Base-by-base conservation (phyloP, 2,329 filamentous ascomycete genomes). In the Lizonia empirigonia region DNA sequence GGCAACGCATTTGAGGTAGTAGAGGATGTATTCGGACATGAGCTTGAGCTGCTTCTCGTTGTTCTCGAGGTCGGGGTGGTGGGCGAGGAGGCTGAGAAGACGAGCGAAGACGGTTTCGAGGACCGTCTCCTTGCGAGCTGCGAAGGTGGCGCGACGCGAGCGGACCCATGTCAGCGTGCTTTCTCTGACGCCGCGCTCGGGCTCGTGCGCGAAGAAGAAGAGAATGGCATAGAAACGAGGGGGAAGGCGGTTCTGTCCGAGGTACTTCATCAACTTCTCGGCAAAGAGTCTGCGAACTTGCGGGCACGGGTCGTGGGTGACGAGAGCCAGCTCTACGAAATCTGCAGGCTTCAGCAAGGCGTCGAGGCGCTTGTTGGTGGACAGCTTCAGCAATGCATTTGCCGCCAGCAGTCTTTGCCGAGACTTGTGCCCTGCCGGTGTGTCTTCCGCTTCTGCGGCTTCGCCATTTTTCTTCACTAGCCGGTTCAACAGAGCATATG, bases 141-240 rank as follows among this genome's bases (percentile, higher is more conserved):
- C 75, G 65, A 89, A 90, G 46, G 83, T 80, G 16, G 86, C 83
- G 7, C 88, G 85, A 12, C 92, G 85, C 35, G 92, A 93, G 42
- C 89, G 87, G 41, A 97, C 85, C 92, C 94, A 99, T 0, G 90
- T 96, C 55, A 90, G 84, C 3, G 90, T 87, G 33, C 87, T 85
- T 40, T 84, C 85, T 69, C 87, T 89, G 69, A 96, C 83, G 13
- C 84, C 82, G n/a, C 77, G 70, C 29, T 85, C 82, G 0, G 93
- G 94, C 74, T 99, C 94, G 69, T 94, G 97, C 1, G 94, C 93
- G 24, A 91, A 88, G 34, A 97, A 77, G 76, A 97, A 97, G 5
- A 96, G 81, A 32, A 96, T 87, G 0, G 90, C 89, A 72, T 96
- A 94, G 80, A 95, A 99, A 8, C 93, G 86, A 10, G 82, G 78